Base-by-base conservation (phyloP, 306 rosid genomes). In the Prunus mongolica region DNA sequence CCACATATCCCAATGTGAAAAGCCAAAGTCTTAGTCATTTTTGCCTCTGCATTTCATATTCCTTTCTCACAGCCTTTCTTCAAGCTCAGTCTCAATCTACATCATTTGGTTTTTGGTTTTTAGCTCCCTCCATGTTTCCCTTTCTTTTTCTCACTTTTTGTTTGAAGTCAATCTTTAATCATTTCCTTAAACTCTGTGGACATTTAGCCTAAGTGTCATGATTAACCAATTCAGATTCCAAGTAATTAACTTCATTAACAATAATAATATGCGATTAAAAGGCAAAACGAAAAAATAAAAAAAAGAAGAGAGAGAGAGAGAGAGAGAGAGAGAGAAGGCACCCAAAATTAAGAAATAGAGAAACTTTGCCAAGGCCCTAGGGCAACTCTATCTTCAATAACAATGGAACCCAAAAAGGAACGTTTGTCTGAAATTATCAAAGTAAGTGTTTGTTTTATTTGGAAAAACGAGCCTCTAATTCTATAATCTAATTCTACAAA, bases 1-100 rank as follows among this genome's bases (percentile, higher is more conserved):
- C 76, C 87, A 67, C 76, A 77, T 62, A 86, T 86, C 89, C 89
- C 89, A 82, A 86, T 86, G 83, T 84, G 88, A 79, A 38, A 60
- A 84, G 50, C 47, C 79, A 64, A 19, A 34, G 83, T 83, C 85
- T n/a, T 73, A 65, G 80, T 87, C 89, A 81, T 20, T 76, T 86
- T 84, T 78, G 85, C 76, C 79, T 78, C 75, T 67, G 79, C 60
- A 74, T 76, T 81, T 68, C 58, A 78, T 76, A 6, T 79, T 69
- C 63, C 3, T 60, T 13, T 38, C 67, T 44, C 41, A 50, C 54
- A 20, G 65, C 81, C 64, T 79, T 75, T 78, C 28, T 20, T 56
- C 69, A 79, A 74, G 64, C 30, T 60, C 72, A 73, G 78, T 73
- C 83, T 73, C 81, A 61, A 78, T 72, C 80, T 54, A 58, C 72